Percentiles rank a stretch among this genome's conserved stretches.
Evolutionary conservation across 208 protist genomes (phyloP).

Genomic region (Jaenimonas drosophilae): DNA sequence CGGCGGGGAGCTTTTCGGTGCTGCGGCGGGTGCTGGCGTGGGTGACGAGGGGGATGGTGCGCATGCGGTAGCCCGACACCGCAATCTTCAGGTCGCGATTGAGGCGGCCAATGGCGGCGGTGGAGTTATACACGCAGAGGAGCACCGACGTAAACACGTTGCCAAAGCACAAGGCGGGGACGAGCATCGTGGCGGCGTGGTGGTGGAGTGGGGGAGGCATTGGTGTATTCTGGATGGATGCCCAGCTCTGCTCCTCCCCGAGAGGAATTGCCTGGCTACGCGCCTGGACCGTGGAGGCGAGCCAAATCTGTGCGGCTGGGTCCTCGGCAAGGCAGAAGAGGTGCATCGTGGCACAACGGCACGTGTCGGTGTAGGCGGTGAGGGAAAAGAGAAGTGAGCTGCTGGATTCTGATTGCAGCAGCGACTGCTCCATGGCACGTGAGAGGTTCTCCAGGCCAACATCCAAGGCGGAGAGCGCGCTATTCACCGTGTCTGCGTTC

Average conservation of each 20-base stretch:
- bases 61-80: slow-evolving; percentile 57
- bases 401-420: slow-evolving; percentile 57
- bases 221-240: slow-evolving; percentile 63
- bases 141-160: slow-evolving; percentile 76
- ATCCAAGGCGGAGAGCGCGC: slow-evolving; percentile 73
- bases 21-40: slow-evolving; percentile 26
- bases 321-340: slow-evolving; percentile 72
- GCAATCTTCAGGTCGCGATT: slow-evolving; percentile 62
- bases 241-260: slow-evolving; percentile 52
- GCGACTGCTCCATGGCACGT: slow-evolving; percentile 35
- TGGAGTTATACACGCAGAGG: slow-evolving; percentile 80
- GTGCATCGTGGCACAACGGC: slow-evolving; percentile 60
- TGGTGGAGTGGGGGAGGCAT: slow-evolving; percentile 66
- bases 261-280: slow-evolving; percentile 49
- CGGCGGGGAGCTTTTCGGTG: slow-evolving; percentile 27
- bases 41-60: slow-evolving; percentile 56
- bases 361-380: slow-evolving; percentile 67
- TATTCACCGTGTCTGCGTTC: slow-evolving; percentile 45
- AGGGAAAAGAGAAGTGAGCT: slow-evolving; percentile 75
- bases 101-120: slow-evolving; percentile 47
- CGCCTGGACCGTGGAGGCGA: slow-evolving; percentile 52
- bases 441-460: slow-evolving; percentile 71
- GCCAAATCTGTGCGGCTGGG: slow-evolving; percentile 53
- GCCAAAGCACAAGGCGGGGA: slow-evolving; percentile 62
- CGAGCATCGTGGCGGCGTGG: slow-evolving; percentile 62